Conservation (phyloP, 129 eudicot species). For the Calendula officinalis region DNA sequence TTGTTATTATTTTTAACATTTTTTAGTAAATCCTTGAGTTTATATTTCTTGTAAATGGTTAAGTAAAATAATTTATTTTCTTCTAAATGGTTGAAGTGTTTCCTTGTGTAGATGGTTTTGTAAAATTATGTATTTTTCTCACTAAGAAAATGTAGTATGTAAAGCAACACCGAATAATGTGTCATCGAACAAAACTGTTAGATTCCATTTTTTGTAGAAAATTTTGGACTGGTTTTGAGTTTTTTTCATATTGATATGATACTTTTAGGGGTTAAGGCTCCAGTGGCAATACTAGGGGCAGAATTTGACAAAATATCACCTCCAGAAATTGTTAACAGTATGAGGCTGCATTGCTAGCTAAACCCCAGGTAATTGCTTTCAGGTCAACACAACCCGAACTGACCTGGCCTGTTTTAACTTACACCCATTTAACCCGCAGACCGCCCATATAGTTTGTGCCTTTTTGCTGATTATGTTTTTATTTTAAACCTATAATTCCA, state of each 20-base stretch:
- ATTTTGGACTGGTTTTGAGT: background rate
- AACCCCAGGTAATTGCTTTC: constrained; percentile 47
- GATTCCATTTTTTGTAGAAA: background rate
- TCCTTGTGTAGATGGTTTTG: too few species aligned
- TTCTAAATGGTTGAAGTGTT: too few species aligned
- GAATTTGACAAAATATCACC: constrained; percentile 65
- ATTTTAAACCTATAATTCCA: background rate
- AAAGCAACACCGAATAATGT: too few species aligned
- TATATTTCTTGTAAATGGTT: too few species aligned
- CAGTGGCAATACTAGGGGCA: constrained; percentile 69
- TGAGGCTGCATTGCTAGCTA: constrained; percentile 55
- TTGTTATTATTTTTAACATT: background rate
- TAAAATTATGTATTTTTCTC: too few species aligned
- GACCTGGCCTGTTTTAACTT: background rate
- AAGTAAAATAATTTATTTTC: too few species aligned
- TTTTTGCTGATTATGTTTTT: background rate
- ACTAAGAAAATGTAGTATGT: too few species aligned
- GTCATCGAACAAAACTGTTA: too few species aligned
- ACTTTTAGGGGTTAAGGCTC: constrained; percentile 64
- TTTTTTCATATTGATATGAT: constrained; percentile 16
- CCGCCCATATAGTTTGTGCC: background rate
- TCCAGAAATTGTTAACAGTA: constrained; percentile 62
- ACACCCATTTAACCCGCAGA: background rate
- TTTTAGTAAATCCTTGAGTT: too few species aligned
- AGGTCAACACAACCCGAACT: background rate